Percentiles rank a stretch among this genome's conserved stretches.
Conservation (phyloP, 371 early-diverging fungal genomes). For the Mortierella sp. region DNA sequence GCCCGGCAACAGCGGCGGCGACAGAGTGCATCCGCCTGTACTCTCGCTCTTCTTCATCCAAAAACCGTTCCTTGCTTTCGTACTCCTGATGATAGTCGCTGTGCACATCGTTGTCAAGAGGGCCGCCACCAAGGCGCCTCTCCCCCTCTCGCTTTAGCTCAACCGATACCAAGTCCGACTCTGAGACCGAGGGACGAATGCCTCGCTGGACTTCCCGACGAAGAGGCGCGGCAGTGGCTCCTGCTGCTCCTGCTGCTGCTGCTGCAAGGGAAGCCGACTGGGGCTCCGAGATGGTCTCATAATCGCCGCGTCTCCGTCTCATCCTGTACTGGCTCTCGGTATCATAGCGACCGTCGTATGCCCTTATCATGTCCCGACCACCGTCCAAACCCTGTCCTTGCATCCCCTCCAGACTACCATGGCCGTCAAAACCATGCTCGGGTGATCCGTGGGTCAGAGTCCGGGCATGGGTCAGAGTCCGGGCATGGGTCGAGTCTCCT, state of each 20-base stretch:
- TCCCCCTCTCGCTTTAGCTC: conserved; percentile 15
- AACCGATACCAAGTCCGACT: conserved; percentile 28
- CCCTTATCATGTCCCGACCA: not conserved
- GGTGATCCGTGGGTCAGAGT: not conserved
- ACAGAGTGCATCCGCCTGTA: conserved; percentile 1
- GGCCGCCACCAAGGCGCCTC: not conserved
- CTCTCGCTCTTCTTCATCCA: conserved; percentile 20
- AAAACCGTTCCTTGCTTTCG: not conserved
- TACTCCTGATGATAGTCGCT: conserved; percentile 24
- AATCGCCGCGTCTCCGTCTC: conserved; percentile 3
- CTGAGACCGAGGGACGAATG: conserved; percentile 34
- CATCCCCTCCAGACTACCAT: conserved; percentile 11
- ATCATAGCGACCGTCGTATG: conserved; percentile 3
- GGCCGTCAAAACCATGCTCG: conserved; percentile 10
- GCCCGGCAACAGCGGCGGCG: not conserved
- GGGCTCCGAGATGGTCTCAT: conserved; percentile 1
- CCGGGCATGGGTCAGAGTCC: conserved; percentile 9
- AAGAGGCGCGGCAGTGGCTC: not conserved
- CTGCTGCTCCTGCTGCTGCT: not conserved
- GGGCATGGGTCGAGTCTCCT: conserved; percentile 5
- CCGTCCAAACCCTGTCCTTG: conserved; percentile 2
- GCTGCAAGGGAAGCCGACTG: not conserved
- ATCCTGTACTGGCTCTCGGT: not conserved
- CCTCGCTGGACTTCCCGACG: conserved; percentile 21
- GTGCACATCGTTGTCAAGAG: conserved; percentile 15